phyloP scores from a whole-genome alignment of 2,329 filamentous ascomycete species.

The Pyrenophora tritici-repentis region DNA sequence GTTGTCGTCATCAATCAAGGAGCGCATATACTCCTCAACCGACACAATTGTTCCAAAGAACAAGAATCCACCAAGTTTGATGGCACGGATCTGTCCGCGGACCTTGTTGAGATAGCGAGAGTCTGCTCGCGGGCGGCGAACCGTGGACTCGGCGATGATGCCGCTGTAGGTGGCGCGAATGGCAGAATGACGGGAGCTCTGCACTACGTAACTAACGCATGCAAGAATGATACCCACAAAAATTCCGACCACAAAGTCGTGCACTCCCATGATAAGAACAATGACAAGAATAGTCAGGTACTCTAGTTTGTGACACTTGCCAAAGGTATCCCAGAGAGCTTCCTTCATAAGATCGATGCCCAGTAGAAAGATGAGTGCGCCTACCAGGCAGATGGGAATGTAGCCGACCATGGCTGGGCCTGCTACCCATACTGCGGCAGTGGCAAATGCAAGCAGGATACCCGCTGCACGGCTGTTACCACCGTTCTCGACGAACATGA shows the following conservation, averaged over 20 bases:
- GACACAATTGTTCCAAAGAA: constrained; percentile 98
- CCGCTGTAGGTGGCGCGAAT: constrained; percentile 90
- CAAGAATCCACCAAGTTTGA: constrained; percentile 92
- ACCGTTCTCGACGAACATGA: constrained; percentile 94
- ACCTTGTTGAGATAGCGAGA: constrained; percentile 84
- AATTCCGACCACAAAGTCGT: constrained; percentile 95
- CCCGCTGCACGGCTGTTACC: constrained; percentile 87
- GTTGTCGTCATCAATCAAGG: constrained; percentile 78
- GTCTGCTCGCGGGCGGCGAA: constrained; percentile 87
- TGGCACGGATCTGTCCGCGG: constrained; percentile 84
- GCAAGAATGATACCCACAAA: constrained; percentile 89
- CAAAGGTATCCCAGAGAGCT: constrained; percentile 84
- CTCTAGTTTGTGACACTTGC: constrained; percentile 83
- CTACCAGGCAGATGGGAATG: constrained; percentile 96
- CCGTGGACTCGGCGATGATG: constrained; percentile 86
- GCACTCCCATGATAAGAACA: constrained; percentile 92
- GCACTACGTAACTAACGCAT: constrained; percentile 87
- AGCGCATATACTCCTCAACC: constrained; percentile 86
- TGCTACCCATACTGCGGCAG: constrained; percentile 79
- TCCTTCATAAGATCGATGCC: constrained; percentile 91
- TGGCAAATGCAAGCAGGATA: constrained; percentile 78
- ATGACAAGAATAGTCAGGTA: constrained; percentile 89
- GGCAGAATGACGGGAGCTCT: constrained; percentile 87
- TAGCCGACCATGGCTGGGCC: constrained; percentile 89
- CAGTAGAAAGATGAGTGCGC: constrained; percentile 90